Evolutionary conservation across 192 early-diverging fungal species (phyloP), one percentile per base, ranked within the genome.

Genomic region (Coemansia sp.): DNA sequence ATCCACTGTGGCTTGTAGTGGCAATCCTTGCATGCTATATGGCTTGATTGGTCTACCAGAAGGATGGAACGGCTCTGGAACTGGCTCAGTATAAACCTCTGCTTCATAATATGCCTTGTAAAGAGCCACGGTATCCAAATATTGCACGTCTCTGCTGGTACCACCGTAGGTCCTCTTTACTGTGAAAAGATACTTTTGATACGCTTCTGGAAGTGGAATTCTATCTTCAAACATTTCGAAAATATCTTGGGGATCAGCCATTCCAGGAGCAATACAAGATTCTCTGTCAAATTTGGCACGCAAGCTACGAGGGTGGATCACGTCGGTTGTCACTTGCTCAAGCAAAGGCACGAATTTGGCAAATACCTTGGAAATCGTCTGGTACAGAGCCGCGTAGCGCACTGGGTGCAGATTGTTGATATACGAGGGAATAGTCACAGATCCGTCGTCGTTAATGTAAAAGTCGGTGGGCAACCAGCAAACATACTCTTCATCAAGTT

Each of bases 361-460:
- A 52, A 92, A 78, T 18, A 84, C 67, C 33, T 53, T 61, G 1
- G 69, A 72, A 2, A 92, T 68, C 9, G 73, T 70, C 1, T 49
- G 40, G 46, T 91, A 89, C 72, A 87, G 52, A 7, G 70, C 73
- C 9, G 69, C 52, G 55, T 73, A 62, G 10, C 79, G 68, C 16
- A 38, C 18, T 2, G 87, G 88, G 55, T 89, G 76, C 18, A 90
- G 63, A 38, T 90, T 90, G 85, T 91, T 90, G 84, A 92, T 91
- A 72, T 90, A 91, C 5, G 87, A 88, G 10, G 41, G 20, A 50
- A 87, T 69, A 10, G 16, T 27, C n/a, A 85, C 74, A 1, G 70
- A 33, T 2, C 89, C 87, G 33, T 78, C 68, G 0, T 72, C 46
- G 8, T 27, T 44, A 2, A 90, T 70, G 3, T 70, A 39, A 63